Evolutionary conservation across 495 filamentous ascomycete genomes (phyloP), one percentile per base, ranked within the genome.

Genomic region (Pseudevernia furfuracea): DNA sequence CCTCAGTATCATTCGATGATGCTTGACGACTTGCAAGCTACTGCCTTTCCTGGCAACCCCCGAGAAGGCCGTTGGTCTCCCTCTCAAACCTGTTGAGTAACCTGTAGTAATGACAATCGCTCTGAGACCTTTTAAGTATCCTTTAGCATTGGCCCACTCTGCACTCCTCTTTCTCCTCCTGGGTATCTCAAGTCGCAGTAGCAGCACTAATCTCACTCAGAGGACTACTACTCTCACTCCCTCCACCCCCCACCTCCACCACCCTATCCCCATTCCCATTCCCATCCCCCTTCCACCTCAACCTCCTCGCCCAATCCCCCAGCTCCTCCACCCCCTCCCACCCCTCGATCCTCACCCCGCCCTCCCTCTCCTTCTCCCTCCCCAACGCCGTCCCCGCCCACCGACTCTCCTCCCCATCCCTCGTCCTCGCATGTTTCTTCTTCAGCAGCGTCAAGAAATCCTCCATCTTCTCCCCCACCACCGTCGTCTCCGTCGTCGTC

Each of bases 351-450:
- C 80, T 74, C 30, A 92, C 71, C 4, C 83, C 80, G 68, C 84
- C 83, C 44, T 87, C 85, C 62, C 92, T 34, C 30, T 34, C 88
- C 34, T 79, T 82, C 55, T 75, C 74, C 66, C 84, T 85, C 4
- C 92, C 92, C 15, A 97, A 74, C 0, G 91, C 79, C 7, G 92
- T 95, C 4, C 90, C 90, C 39, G 85, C 81, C 73, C 87, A 96
- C 66, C 91, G 83, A 14, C 87, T 85, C 66, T 93, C 89, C 67
- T 94, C 90, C 39, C 86, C 86, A 21, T 65, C 66, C 4, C 46
- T 58, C 6, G 85, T 89, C 70, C 92, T 92, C 74, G 84, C 89
- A 72, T 93, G 88, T 64, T 91, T 93, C 71, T 89, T 89, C 74
- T 92, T 94, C 63, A 96, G 77, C 5, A 84, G 82, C 81, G 64